Evolutionary conservation across 1,284 basidiomycete species (phyloP).

Genomic region (Cutaneotrichosporon mucoides): DNA sequence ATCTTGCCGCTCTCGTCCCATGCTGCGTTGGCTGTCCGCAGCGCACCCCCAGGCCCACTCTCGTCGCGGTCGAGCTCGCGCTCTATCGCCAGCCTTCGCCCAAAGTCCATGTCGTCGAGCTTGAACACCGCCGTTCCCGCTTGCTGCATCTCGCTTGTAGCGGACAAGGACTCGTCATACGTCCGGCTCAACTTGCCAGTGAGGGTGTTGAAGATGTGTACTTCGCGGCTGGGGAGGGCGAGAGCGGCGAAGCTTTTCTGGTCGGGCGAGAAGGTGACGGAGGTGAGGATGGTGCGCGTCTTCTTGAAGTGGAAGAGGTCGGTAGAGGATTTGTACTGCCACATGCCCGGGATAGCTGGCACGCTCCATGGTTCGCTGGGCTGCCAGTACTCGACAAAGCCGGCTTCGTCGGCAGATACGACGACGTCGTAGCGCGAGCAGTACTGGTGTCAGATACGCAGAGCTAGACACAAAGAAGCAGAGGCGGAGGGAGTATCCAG

Average conservation of each 20-base stretch:
- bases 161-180: constrained; percentile 89
- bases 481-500: too few relatives aligned
- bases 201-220: constrained; percentile 89
- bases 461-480: too few relatives aligned
- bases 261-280: constrained; percentile 84
- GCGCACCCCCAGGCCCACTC: constrained; percentile 41
- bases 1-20: constrained; percentile 98
- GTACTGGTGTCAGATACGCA: constrained; percentile 57
- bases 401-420: constrained; percentile 88
- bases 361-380: constrained; percentile 78
- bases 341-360: constrained; percentile 74
- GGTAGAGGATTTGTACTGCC: constrained; percentile 86
- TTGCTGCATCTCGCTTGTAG: constrained; percentile 95
- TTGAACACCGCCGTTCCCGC: constrained; percentile 83
- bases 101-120: constrained; percentile 99
- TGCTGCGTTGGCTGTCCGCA: constrained; percentile 71
- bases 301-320: constrained; percentile 99
- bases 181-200: constrained; percentile 83
- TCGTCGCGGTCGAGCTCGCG: constrained; percentile 68
- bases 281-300: constrained; percentile 72
- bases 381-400: constrained; percentile 97
- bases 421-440: constrained; percentile 85
- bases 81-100: constrained; percentile 84
- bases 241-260: constrained; percentile 84
- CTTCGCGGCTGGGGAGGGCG: constrained; percentile 85